phyloP scores from a whole-genome alignment of 176 grass and related monocot genomes.

The Sorghum bicolor region Sorghum_bicolor_NCBIv3 NC_012876.2:60005501-60006000 shows the following conservation, averaged over 20 bases:
- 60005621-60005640: constrained; percentile 43
- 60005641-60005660: constrained; percentile 34
- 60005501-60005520: not conserved
- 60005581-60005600: not conserved
- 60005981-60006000: not conserved
- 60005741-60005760: not conserved
- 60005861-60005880: not conserved
- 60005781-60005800: not conserved
- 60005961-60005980: not conserved
- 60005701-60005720: constrained; percentile 35
- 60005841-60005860: not conserved
- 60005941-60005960: not conserved
- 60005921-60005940: not conserved
- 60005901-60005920: not conserved
- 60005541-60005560: constrained; percentile 14
- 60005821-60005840: not conserved
- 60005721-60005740: not conserved
- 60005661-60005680: constrained; percentile 5
- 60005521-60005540: constrained; percentile 13
- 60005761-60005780: not conserved
- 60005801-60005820: not conserved
- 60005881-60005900: not conserved
- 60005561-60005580: constrained; percentile 1
- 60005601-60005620: constrained; percentile 33
- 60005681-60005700: constrained; percentile 27